phyloP scores from a whole-genome alignment of 306 rosid species.

The Acacia confusa region DNA sequence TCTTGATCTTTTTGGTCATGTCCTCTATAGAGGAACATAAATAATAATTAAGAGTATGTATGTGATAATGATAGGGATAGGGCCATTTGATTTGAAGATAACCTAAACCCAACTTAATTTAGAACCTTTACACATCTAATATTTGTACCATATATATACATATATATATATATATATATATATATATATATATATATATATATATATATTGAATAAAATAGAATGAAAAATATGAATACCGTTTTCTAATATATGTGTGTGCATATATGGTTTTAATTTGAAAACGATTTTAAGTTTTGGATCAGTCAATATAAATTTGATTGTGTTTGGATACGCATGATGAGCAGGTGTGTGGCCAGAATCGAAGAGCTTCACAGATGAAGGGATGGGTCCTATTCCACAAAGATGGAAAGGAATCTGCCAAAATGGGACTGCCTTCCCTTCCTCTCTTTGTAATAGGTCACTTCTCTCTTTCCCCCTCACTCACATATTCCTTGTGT shows the following conservation, averaged over 20 bases:
- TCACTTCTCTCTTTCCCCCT: conserved; percentile 1
- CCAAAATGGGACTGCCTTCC: conserved; percentile 61
- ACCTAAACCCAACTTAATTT: background rate
- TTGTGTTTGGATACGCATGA: background rate
- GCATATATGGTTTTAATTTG: background rate
- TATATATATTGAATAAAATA: background rate
- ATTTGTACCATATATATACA: no score
- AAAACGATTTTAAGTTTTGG: no score
- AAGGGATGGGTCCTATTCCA: conserved; percentile 73
- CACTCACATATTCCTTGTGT: background rate
- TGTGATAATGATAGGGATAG: background rate
- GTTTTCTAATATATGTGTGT: background rate
- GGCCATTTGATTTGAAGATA: background rate
- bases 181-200: no score
- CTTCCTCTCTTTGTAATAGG: conserved; percentile 71
- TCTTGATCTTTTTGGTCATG: background rate
- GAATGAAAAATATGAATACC: background rate
- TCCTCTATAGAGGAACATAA: background rate
- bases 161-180: no score
- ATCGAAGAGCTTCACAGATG: conserved; percentile 75
- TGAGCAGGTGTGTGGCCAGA: conserved; percentile 84
- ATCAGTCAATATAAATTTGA: no score
- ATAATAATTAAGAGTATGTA: background rate
- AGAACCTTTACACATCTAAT: background rate
- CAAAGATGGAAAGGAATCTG: conserved; percentile 82